Conservation (phyloP, 1,139 yeast species). For the Ogataea hybrid region DNA sequence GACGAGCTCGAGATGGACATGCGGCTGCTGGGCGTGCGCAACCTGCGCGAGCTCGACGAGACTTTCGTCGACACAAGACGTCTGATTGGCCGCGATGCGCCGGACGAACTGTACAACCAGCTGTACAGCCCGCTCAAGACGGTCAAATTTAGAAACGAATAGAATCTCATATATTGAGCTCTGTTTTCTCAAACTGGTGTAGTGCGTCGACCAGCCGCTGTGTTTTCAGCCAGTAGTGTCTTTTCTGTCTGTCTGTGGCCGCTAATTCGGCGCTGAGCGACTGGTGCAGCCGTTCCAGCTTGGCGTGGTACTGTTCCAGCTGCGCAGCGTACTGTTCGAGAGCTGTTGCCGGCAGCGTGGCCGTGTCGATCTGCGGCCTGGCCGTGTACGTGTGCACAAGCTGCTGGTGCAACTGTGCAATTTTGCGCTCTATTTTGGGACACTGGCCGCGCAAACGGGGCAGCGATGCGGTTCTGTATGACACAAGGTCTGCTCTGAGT, state of each 20-base stretch:
- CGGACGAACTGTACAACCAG: conserved; percentile 42
- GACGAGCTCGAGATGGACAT: conserved; percentile 85
- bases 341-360: conserved; percentile 26
- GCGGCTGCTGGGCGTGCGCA: conserved; percentile 79
- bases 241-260: conserved; percentile 37
- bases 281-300: conserved; percentile 50
- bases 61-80: conserved; percentile 47
- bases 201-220: conserved; percentile 53
- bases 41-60: conserved; percentile 60
- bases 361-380: conserved; percentile 13
- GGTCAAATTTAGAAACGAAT: conserved; percentile 35
- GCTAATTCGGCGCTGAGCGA: conserved; percentile 44
- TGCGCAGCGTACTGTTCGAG: conserved; percentile 29
- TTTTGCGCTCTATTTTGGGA: conserved; percentile 8
- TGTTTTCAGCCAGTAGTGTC: conserved; percentile 53
- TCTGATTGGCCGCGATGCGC: conserved; percentile 41
- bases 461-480: not conserved
- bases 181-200: conserved; percentile 6
- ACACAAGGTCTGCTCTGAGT: not conserved
- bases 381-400: not conserved
- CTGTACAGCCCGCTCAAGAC: conserved; percentile 41
- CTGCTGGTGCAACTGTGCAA: conserved; percentile 2
- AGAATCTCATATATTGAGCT: conserved; percentile 10
- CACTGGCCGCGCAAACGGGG: conserved; percentile 1
- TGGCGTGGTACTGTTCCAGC: conserved; percentile 39